Evolutionary conservation across 2,329 filamentous ascomycete genomes (phyloP), one percentile per base, ranked within the genome.

Genomic region (Pseudogymnoascus verrucosus): DNA sequence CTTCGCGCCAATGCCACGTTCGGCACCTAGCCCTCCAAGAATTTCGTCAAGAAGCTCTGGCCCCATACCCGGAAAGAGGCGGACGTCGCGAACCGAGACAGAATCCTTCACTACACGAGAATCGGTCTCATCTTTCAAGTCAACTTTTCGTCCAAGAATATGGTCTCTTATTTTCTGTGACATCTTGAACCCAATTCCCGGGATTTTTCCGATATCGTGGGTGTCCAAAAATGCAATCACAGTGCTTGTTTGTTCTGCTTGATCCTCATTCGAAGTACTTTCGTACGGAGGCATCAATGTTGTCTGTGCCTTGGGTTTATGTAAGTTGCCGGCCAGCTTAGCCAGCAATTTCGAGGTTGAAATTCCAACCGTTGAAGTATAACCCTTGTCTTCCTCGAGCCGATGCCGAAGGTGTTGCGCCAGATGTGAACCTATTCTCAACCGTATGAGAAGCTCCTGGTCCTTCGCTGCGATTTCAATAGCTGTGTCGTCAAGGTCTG

Each of bases 221-320:
- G 71, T 73, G 69, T 95, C 91, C 69, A 98, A 80, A 71, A 98
- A 98, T 47, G 21, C 44, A 42, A 37, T 40, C 36, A 26, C 5
- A 1, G 60, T 57, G 21, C 51, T 57, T 19, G 28, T 57, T 31
- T 19, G 26, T 34, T 44, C 31, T 28, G 31, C 26, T 2, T 16
- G 37, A 34, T 19, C 74, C 12, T 76, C 69, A 2, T 79, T 51
- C 7, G 62, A 62, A 3, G 37, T 31, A 14, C 44, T 60, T 47
- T 62, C 78, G 62, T 84, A 83, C 1, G 89, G 84, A 4, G 89
- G 86, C 47, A 96, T 76, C 6, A 98, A 78, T 0, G 90, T 91
- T 0, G 93, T 98, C 75, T 98, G 95, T 65, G 85, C 89, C 64
- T 88, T 87, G 0, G 93, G 93, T 76, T 98, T 98, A 73, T 97